These are phyloP conservation scores for Daldinia eschscholtzii DNA, from an alignment of 2,329 filamentous ascomycete genomes.

Conservation along the genomic window DNA sequence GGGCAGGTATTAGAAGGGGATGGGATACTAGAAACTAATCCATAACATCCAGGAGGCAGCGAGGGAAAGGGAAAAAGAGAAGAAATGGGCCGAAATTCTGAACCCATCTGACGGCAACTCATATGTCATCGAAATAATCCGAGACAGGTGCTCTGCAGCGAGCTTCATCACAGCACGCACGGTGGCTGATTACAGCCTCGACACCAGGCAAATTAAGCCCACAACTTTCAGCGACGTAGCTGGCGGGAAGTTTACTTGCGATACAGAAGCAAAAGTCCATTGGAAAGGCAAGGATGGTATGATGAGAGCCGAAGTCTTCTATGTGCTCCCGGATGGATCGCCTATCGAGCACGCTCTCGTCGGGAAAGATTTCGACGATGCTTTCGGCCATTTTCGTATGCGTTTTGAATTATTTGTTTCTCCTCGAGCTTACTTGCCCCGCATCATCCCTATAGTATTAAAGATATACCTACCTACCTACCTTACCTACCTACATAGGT, in stretches of 20 bases:
- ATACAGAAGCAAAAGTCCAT: not conserved
- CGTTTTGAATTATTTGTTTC: too few species aligned
- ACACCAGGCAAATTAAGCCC: not conserved
- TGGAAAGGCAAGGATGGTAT: conserved; percentile 7
- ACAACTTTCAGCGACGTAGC: too few species aligned
- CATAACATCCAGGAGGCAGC: not conserved
- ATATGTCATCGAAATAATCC: conserved; percentile 10
- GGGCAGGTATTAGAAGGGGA: not conserved
- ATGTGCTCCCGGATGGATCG: not conserved
- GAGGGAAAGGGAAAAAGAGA: not conserved
- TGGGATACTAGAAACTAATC: not conserved
- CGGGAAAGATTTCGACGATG: not conserved
- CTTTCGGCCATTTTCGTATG: not conserved
- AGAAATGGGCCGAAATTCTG: conserved; percentile 1
- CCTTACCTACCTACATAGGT: too few species aligned
- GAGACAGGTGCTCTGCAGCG: conserved; percentile 4
- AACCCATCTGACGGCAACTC: not conserved
- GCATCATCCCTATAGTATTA: too few species aligned
- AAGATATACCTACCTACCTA: too few species aligned
- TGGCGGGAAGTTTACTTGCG: too few species aligned
- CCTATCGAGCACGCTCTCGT: not conserved
- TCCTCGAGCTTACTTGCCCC: not conserved
- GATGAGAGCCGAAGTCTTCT: not conserved
- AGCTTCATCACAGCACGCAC: not conserved
- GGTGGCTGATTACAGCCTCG: not conserved